Conservation (phyloP, 2,329 filamentous ascomycete genomes). For the Chaetomium olivaceum region DNA sequence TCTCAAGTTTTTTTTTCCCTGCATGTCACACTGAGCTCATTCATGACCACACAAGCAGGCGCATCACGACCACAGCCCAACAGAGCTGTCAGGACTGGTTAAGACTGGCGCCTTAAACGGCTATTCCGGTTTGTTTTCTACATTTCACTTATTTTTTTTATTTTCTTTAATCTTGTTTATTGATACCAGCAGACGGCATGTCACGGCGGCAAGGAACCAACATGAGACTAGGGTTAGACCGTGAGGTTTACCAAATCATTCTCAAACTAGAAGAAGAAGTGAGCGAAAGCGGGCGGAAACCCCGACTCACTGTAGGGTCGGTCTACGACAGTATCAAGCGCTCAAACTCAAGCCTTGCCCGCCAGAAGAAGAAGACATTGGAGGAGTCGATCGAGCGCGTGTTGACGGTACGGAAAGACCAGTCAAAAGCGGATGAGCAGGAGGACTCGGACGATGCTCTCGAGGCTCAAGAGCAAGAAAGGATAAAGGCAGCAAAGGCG, state of each 20-base stretch:
- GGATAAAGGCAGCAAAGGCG: slow-evolving; percentile 29
- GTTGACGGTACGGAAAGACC: slow-evolving; percentile 69
- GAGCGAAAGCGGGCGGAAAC: slow-evolving; percentile 16
- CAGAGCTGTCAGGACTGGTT: too few species aligned
- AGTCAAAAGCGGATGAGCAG: slow-evolving; percentile 57
- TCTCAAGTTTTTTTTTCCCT: slow-evolving; percentile 2
- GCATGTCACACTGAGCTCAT: background rate
- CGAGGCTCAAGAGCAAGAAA: slow-evolving; percentile 31
- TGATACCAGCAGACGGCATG: slow-evolving; percentile 19
- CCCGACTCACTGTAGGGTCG: slow-evolving; percentile 54
- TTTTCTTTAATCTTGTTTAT: background rate
- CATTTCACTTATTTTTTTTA: background rate
- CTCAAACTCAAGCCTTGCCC: slow-evolving; percentile 83
- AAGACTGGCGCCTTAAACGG: background rate
- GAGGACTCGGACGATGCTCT: slow-evolving; percentile 50
- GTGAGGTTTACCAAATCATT: slow-evolving; percentile 77
- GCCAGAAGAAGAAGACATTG: slow-evolving; percentile 76
- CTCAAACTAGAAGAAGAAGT: slow-evolving; percentile 70
- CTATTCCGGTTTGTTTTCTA: background rate
- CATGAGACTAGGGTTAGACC: slow-evolving; percentile 53
- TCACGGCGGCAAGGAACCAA: slow-evolving; percentile 19
- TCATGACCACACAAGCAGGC: background rate
- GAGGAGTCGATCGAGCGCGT: slow-evolving; percentile 86
- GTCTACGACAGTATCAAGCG: slow-evolving; percentile 79
- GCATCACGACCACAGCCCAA: background rate